Evolutionary conservation across 345 rosid genomes (phyloP).

Genomic region (Eucalyptus decipiens): DNA sequence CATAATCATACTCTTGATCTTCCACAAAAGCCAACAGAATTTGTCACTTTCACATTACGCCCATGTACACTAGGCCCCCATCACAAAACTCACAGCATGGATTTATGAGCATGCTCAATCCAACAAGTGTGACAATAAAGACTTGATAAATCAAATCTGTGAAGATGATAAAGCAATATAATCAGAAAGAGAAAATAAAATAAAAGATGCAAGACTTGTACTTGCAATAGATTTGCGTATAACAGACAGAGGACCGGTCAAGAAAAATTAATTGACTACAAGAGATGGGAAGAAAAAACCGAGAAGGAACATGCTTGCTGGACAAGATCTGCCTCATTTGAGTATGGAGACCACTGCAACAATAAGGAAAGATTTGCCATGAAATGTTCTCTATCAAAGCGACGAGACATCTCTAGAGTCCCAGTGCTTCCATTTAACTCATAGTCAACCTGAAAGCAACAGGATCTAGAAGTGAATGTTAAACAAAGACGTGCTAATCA

Average conservation of each 20-base stretch:
- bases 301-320: constrained; percentile 46
- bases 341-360: constrained; percentile 90
- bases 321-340: constrained; percentile 80
- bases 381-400: constrained; percentile 41
- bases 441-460: constrained; percentile 61
- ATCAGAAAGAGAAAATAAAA: background rate
- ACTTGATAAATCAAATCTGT: background rate
- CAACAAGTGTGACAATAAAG: background rate
- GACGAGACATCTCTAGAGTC: constrained; percentile 16
- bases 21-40: background rate
- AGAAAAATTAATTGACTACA: background rate
- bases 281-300: background rate
- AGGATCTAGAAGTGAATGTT: background rate
- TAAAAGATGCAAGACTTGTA: background rate
- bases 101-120: background rate
- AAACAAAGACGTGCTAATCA: background rate
- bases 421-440: constrained; percentile 29
- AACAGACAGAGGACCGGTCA: background rate
- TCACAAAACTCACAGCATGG: background rate
- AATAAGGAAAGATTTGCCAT: constrained; percentile 56
- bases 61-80: background rate
- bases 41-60: background rate
- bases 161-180: background rate
- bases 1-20: background rate
- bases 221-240: background rate